Evolutionary conservation across 768 basidiomycete species (phyloP), one percentile per base, ranked within the genome.

Genomic region (Termitomyces sp.): DNA sequence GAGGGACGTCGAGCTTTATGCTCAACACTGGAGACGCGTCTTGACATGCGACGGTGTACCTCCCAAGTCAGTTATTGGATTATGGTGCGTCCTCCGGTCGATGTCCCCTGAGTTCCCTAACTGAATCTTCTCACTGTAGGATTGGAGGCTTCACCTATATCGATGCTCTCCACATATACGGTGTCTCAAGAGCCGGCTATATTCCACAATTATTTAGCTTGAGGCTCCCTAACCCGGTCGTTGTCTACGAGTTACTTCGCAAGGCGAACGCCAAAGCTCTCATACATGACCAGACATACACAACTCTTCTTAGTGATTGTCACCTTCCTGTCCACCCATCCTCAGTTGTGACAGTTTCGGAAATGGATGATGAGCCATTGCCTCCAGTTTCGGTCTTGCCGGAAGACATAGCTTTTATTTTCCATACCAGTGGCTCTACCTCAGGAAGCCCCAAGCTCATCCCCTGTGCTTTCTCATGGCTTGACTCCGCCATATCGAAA

Each of bases 351-450:
- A 60, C 67, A 34, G 67, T 72, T 36, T 74, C 67, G 55, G 61
- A 68, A 26, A 54, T 64, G 34, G 65, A 69, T 26, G 62, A 64
- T 41, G 66, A 68, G 4, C 57, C 72, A 31, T 68, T 86, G 14
- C 81, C 80, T 42, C 64, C 71, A 8, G 60, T 82, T 27, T 71
- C 71, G 50, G 20, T 60, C 58, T 50, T 64, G 46, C 57, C 61
- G 52, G 67, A 69, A 20, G 73, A 72, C 20, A 65, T 71, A 42
- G 72, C 68, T 10, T 81, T 86, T 71, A 74, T 85, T 46, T 87
- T 85, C 72, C 85, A 86, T 64, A 86, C 86, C 2, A 84, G 82
- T 59, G 86, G 85, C 34, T 84, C 84, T 44, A 86, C 83, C 10
- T 84, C 83, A 16, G 86, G 85, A 36, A 80, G 78, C 55, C 86